Evolutionary conservation across 495 filamentous ascomycete genomes (phyloP), one percentile per base, ranked within the genome.

Genomic region (Venustampulla echinocandica): DNA sequence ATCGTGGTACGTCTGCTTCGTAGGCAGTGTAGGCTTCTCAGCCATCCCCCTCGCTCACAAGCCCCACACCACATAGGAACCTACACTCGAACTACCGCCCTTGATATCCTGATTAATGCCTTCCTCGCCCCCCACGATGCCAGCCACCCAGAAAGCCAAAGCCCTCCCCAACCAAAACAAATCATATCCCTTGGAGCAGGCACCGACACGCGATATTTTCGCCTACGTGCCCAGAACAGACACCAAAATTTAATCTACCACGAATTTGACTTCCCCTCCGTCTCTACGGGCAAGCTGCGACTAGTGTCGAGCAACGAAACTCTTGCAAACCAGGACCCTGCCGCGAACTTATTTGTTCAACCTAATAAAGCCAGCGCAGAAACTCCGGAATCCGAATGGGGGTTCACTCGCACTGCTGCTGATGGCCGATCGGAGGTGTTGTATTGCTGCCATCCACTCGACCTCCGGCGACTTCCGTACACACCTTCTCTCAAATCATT

Each of bases 101-200:
- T 98, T 59, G 90, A 97, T 65, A 66, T 64, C 30, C 77, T 98
- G 19, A 79, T 97, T 47, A 61, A 74, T 20, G 61, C 62, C 25
- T 97, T 96, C 61, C 74, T 97, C 38, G 19, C 45, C 23, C 11
- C 23, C 17, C 4, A 18, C 1, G 21, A 47, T 10, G 19, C 47
- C 9, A 28, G 15, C 34, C n/a, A n/a, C n/a, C n/a, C n/a, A n/a
- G 34, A 17, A 13, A 47, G 58, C 21, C 53, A 42, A 33, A 65
- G 61, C 22, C 42, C 27, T 18, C 39, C 40, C 40, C 62, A 51
- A 35, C 61, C 46, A 38, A 87, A 83, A 58, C 92, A 98, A 58
- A 90, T 98, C 42, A 77, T 97, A 44, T 96, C 89, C 2, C 77
- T 98, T 1, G 92, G 93, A 36, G 92, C 92, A 18, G 92, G 92